Conservation (phyloP, 352 stramenopile species). For the Globisporangium sylvaticum region DNA sequence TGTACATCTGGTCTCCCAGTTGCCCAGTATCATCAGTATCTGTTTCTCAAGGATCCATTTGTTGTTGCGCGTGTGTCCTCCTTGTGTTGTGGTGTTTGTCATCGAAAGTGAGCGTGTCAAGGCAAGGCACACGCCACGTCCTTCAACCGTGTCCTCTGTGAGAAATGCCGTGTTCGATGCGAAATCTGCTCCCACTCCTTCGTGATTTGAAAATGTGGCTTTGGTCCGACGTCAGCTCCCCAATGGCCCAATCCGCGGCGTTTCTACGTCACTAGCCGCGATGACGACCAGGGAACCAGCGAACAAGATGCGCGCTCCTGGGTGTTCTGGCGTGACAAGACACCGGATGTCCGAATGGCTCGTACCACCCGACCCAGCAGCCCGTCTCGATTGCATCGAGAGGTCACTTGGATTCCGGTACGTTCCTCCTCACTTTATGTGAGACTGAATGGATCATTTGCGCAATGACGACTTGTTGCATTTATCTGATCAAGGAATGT, state of each 20-base stretch:
- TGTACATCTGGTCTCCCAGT: too few species aligned
- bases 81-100: too few species aligned
- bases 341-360: neutral
- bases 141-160: neutral
- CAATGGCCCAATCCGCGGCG: too few species aligned
- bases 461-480: neutral
- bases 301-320: neutral
- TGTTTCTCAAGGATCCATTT: too few species aligned
- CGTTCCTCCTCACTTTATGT: neutral
- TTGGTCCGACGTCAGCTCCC: neutral
- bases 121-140: neutral
- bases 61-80: too few species aligned
- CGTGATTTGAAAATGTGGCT: neutral
- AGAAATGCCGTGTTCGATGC: neutral
- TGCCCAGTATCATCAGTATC: too few species aligned
- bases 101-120: too few species aligned
- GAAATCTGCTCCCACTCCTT: neutral
- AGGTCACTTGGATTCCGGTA: neutral
- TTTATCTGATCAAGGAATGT: neutral
- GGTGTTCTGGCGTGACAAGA: neutral
- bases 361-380: neutral
- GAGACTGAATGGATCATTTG: neutral
- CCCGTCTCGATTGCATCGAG: neutral
- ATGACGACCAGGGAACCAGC: neutral
- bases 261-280: neutral